Evolutionary conservation across 805 yeast species (phyloP).

Genomic region (Candida loeiensis): DNA sequence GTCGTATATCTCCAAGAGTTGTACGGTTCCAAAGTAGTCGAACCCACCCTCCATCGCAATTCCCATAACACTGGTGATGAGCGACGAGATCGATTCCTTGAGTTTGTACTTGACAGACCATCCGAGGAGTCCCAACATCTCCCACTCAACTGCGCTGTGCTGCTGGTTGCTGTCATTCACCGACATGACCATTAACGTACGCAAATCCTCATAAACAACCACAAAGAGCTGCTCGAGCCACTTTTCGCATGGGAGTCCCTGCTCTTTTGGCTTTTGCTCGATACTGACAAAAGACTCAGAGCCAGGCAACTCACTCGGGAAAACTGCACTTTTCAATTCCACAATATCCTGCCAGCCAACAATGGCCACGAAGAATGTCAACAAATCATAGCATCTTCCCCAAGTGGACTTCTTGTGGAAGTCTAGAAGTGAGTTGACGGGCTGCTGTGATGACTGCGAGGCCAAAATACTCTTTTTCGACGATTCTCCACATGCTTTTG

Average conservation of each 20-base stretch:
- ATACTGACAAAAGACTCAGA: not conserved
- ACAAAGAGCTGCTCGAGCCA: conserved; percentile 78
- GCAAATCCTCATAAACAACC: conserved; percentile 61
- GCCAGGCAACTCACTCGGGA: conserved; percentile 35
- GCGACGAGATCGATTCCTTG: conserved; percentile 33
- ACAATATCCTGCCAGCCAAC: conserved; percentile 84
- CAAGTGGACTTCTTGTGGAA: conserved; percentile 35
- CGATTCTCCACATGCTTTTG: conserved; percentile 25
- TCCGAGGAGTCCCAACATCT: conserved; percentile 57
- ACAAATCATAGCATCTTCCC: conserved; percentile 56
- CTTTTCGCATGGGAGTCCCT: conserved; percentile 52
- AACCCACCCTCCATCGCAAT: conserved; percentile 52
- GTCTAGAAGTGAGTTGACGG: conserved; percentile 28
- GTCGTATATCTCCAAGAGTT: conserved; percentile 47
- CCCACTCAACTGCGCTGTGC: conserved; percentile 73
- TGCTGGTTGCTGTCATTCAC: conserved; percentile 24
- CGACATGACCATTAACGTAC: conserved; percentile 23
- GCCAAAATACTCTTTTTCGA: conserved; percentile 26
- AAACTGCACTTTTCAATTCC: conserved; percentile 61
- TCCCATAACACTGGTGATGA: conserved; percentile 48
- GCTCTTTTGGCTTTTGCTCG: conserved; percentile 17
- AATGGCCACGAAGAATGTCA: conserved; percentile 62
- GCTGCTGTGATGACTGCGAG: conserved; percentile 29
- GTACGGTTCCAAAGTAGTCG: conserved; percentile 55
- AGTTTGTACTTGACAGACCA: conserved; percentile 40